Base-by-base conservation (phyloP, 2,329 filamentous ascomycete genomes). In the Hansfordia pulvinata region DNA sequence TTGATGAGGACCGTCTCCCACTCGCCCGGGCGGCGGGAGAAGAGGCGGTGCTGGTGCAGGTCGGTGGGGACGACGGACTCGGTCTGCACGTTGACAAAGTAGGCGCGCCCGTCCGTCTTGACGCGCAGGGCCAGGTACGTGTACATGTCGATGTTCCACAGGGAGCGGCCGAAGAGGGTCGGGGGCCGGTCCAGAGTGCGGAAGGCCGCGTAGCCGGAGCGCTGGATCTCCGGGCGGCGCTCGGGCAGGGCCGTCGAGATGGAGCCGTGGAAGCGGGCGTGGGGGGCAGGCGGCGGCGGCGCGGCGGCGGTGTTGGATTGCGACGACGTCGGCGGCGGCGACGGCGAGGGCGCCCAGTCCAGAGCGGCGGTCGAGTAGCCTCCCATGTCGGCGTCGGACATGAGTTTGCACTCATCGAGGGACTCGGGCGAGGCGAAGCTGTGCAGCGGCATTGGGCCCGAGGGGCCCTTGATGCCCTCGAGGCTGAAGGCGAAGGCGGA, bases 1-100 rank as follows among this genome's bases (percentile, higher is more conserved):
- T 79, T 80, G 36, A 98, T 78, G 24, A 92, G 53, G n/a, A 94
- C 69, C 2, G 90, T 94, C 62, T 98, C 88, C 90, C 90, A 98
- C 42, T 86, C 68, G 1, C 85, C 85, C 0, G 81, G 76, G 7
- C 71, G 69, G 43, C 76, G 77, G 7, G 78, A 67, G 40, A 84
- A 93, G 4, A 98, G 56, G 26, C 90, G 66, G 52, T 98, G 90
- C 50, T 98, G 90, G 52, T 96, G 90, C 35, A 98, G 64, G 50
- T 98, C 90, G n/a, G 85, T 88, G 8, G 84, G 81, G 25, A 93
- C 82, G 29, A 98, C 76, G 2, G 81, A 82, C 47, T 98, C 88
- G 3, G 86, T 93, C 59, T 96, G 90, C 10, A 98, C 60, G 52
- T 98, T 98, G 43, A 98, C 73, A 31, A 93, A 83, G 58, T 96